These are phyloP conservation scores for Cutaneotrichosporon sp. DNA, from an alignment of 1,284 basidiomycete species.

Conservation along the genomic window DNA sequence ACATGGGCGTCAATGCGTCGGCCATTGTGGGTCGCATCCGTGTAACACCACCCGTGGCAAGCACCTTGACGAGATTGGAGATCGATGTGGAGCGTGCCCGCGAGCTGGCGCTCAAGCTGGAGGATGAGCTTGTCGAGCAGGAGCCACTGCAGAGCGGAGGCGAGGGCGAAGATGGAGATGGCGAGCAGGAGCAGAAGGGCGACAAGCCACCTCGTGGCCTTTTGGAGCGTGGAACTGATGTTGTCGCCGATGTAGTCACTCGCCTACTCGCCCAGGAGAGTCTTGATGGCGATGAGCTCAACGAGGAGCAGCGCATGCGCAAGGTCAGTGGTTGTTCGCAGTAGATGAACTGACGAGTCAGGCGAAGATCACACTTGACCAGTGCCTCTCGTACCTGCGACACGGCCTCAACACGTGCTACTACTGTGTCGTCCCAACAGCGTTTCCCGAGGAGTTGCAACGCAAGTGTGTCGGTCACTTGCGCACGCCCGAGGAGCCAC, in stretches of 20 bases:
- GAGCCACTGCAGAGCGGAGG: constrained; percentile 28
- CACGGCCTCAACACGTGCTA: constrained; percentile 58
- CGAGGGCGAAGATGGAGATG: constrained; percentile 32
- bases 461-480: constrained; percentile 88
- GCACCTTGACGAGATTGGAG: constrained; percentile 66
- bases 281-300: constrained; percentile 27
- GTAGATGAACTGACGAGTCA: constrained; percentile 13
- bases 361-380: constrained; percentile 41
- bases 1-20: constrained; percentile 74
- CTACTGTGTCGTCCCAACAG: constrained; percentile 85
- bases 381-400: constrained; percentile 39
- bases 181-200: constrained; percentile 5
- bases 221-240: constrained; percentile 37
- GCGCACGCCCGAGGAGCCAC: constrained; percentile 53
- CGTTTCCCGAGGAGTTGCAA: constrained; percentile 88
- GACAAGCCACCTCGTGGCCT: constrained; percentile 20
- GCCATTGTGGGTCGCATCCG: constrained; percentile 72
- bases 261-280: constrained; percentile 29
- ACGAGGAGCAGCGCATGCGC: constrained; percentile 26
- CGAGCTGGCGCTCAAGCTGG: constrained; percentile 63
- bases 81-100: constrained; percentile 72
- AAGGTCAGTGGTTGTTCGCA: constrained; percentile 22
- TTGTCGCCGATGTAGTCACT: constrained; percentile 38
- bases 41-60: constrained; percentile 72
- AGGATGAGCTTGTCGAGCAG: constrained; percentile 56